Evolutionary conservation across 1,139 yeast genomes (phyloP).

Genomic region (Yamadazyma dendronema): DNA sequence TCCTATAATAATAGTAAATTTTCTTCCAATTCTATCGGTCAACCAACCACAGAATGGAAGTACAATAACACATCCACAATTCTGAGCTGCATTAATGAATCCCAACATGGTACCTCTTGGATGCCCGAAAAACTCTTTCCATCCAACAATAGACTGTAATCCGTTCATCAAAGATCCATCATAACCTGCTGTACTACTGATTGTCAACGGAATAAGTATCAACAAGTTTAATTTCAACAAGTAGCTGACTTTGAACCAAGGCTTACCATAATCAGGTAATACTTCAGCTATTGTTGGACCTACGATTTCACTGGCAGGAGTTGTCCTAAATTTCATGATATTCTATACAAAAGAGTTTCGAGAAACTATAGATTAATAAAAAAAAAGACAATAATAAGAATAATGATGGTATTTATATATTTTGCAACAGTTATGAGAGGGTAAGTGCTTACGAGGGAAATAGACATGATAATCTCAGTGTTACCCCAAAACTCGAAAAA

Average conservation of each 20-base stretch:
- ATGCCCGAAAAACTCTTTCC: constrained; percentile 14
- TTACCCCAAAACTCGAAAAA: too few relatives aligned
- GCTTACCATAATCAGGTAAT: constrained; percentile 14
- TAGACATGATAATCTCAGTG: too few relatives aligned
- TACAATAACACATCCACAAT: constrained; percentile 7
- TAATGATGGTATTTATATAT: too few relatives aligned
- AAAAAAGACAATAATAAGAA: too few relatives aligned
- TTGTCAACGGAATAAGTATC: constrained; percentile 13
- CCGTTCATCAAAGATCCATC: constrained; percentile 22
- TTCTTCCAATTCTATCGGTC: constrained; percentile 9
- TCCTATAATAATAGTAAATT: constrained; percentile 7
- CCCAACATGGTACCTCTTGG: constrained; percentile 22
- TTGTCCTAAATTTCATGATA: constrained; percentile 11
- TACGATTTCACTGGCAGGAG: constrained; percentile 14
- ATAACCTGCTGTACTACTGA: constrained; percentile 19
- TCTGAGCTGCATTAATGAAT: constrained; percentile 20
- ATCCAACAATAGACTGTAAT: constrained; percentile 17
- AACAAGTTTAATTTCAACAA: constrained; percentile 13
- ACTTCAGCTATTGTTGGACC: constrained; percentile 19
- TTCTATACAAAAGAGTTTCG: not conserved
- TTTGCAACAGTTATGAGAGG: too few relatives aligned
- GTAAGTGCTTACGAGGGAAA: too few relatives aligned
- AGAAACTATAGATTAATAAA: too few relatives aligned
- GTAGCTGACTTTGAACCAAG: constrained; percentile 15
- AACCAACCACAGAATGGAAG: constrained; percentile 19